Conservation (phyloP, 2,329 filamentous ascomycete genomes). For the Penicillium olsonii region DNA sequence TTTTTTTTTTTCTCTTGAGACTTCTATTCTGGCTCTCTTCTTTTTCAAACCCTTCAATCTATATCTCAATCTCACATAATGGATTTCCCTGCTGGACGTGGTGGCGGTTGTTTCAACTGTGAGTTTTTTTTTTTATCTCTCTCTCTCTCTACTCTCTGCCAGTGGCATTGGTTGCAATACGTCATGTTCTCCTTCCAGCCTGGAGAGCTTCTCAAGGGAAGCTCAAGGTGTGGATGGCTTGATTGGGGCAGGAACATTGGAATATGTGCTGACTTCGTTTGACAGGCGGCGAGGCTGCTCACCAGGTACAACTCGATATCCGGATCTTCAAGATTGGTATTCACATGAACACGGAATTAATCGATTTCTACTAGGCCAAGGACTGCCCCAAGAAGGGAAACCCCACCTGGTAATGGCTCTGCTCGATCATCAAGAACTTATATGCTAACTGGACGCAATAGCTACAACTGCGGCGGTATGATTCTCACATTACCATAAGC, state of each 20-base stretch:
- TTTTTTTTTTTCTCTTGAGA: conserved; percentile 1
- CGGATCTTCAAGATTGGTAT: neutral
- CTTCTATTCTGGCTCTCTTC: conserved; percentile 4
- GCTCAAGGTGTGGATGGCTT: neutral
- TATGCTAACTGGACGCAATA: conserved; percentile 35
- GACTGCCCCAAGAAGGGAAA: conserved; percentile 84
- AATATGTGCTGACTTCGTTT: conserved; percentile 11
- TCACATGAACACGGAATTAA: conserved; percentile 20
- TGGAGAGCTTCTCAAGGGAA: neutral
- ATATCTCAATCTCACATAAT: conserved; percentile 37
- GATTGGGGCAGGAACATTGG: neutral
- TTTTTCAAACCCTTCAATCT: conserved; percentile 3
- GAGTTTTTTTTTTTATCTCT: conserved; percentile 35
- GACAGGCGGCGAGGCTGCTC: conserved; percentile 70
- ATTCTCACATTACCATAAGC: conserved; percentile 6
- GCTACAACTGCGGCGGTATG: conserved; percentile 81
- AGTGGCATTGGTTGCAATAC: conserved; percentile 1
- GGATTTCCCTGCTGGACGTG: conserved; percentile 52
- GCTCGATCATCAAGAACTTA: conserved; percentile 1
- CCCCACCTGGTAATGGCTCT: conserved; percentile 70
- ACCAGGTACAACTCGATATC: conserved; percentile 64
- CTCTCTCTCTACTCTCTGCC: neutral
- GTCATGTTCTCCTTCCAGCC: conserved; percentile 4
- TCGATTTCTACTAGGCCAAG: conserved; percentile 61
- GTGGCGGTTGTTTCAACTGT: conserved; percentile 63